Percentiles rank a stretch among this genome's conserved stretches.
Conservation (phyloP, 768 basidiomycete species). For the Lactarius hatsudake region DNA sequence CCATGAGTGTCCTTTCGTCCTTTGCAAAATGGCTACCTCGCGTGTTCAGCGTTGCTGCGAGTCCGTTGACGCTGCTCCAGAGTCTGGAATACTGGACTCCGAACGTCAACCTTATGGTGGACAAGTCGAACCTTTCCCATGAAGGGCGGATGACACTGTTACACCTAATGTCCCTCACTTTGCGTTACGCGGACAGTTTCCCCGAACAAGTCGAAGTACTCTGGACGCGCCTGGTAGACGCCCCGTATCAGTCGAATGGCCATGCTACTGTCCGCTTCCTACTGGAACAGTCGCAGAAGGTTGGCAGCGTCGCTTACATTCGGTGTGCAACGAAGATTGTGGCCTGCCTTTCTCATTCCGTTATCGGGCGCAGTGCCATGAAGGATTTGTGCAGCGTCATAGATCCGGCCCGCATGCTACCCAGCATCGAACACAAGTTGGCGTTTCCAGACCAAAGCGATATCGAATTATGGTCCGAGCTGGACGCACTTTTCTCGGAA, state of each 20-base stretch:
- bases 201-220: conserved; percentile 77
- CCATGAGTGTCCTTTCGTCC: conserved; percentile 63
- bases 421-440: conserved; percentile 68
- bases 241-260: conserved; percentile 68
- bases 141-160: conserved; percentile 68
- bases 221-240: conserved; percentile 76
- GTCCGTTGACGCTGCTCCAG: conserved; percentile 63
- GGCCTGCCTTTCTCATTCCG: conserved; percentile 78
- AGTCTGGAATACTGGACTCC: conserved; percentile 83
- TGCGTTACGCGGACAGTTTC: conserved; percentile 68
- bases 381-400: conserved; percentile 83
- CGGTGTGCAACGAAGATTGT: conserved; percentile 77
- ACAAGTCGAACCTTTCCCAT: conserved; percentile 50
- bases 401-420: conserved; percentile 82
- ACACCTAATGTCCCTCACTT: conserved; percentile 79
- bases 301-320: conserved; percentile 76
- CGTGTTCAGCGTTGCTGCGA: conserved; percentile 50
- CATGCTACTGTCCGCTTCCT: conserved; percentile 80
- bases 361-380: conserved; percentile 68
- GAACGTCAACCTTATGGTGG: conserved; percentile 69
- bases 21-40: conserved; percentile 71
- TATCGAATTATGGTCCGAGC: conserved; percentile 74
- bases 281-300: conserved; percentile 82
- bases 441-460: conserved; percentile 60
- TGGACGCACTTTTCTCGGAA: conserved; percentile 72